A percentile compares a stretch with the other conserved stretches of the same genome.
Evolutionary conservation across 345 rosid genomes (phyloP).

Genomic region (Eutrema japonicum): DNA sequence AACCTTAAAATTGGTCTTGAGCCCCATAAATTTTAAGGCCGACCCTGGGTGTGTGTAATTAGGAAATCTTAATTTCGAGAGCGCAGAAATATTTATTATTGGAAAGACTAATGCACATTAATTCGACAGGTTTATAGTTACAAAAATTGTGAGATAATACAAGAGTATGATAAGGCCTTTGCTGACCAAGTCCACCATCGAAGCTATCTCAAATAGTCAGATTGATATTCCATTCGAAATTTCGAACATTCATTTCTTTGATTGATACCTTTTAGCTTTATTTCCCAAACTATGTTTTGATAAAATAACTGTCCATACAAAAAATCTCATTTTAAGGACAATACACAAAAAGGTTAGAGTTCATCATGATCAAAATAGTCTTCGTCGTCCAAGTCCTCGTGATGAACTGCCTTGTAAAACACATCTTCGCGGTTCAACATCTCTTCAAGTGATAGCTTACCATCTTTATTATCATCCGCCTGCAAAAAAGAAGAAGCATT

Average conservation of each 20-base stretch:
- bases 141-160: not conserved
- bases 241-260: slow-evolving; percentile 29
- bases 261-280: slow-evolving; percentile 25
- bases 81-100: not conserved
- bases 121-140: not conserved
- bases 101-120: not conserved
- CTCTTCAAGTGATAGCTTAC: slow-evolving; percentile 57
- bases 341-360: slow-evolving; percentile 38
- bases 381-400: slow-evolving; percentile 42
- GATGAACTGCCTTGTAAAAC: slow-evolving; percentile 59
- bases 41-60: not conserved
- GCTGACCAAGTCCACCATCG: slow-evolving; percentile 41
- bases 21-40: too few relatives aligned
- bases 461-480: slow-evolving; percentile 75
- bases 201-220: slow-evolving; percentile 18
- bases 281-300: not conserved
- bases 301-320: too few relatives aligned
- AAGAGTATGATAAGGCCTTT: slow-evolving; percentile 30
- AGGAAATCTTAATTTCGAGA: not conserved
- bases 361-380: slow-evolving; percentile 62
- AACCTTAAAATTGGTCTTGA: too few relatives aligned
- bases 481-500: not conserved
- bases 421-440: slow-evolving; percentile 60
- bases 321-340: not conserved
- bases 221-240: slow-evolving; percentile 29